A percentile compares a stretch with the other conserved stretches of the same genome.
phyloP scores from a whole-genome alignment of 163 green algal species.

The Scenedesmus sp. region DNA sequence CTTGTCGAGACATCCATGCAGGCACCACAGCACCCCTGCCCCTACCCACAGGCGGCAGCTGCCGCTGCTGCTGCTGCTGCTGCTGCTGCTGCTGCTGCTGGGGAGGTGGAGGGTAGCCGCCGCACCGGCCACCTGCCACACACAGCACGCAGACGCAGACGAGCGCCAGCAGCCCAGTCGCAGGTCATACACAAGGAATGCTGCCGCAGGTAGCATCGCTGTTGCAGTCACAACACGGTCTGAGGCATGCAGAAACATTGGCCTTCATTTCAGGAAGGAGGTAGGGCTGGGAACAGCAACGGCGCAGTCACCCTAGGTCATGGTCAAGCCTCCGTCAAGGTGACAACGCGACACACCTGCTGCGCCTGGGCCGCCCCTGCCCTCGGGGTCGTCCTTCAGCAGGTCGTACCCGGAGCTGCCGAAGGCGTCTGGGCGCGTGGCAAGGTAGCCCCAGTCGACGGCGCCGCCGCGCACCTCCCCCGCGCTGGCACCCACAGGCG shows the following conservation, averaged over 20 bases:
- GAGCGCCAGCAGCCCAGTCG: not conserved
- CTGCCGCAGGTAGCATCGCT: no score
- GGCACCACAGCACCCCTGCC: constrained; percentile 46
- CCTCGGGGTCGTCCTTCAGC: constrained; percentile 24
- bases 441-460: constrained; percentile 80
- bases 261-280: no score
- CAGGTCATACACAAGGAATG: no score
- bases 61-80: no score
- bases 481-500: constrained; percentile 56
- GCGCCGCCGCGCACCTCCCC: constrained; percentile 62
- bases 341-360: not conserved
- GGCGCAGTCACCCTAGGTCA: no score
- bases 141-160: not conserved
- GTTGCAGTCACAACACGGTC: no score
- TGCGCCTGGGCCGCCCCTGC: not conserved
- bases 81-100: constrained; percentile 31
- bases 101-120: not conserved
- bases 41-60: constrained; percentile 37
- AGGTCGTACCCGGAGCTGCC: constrained; percentile 42
- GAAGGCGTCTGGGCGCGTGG: constrained; percentile 55
- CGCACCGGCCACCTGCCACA: constrained; percentile 2
- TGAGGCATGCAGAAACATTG: no score
- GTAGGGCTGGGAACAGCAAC: no score
- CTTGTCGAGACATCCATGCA: constrained; percentile 43
- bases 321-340: not conserved